Evolutionary conservation across 768 basidiomycete species (phyloP), one percentile per base, ranked within the genome.

Genomic region (Hortiboletus campestris): DNA sequence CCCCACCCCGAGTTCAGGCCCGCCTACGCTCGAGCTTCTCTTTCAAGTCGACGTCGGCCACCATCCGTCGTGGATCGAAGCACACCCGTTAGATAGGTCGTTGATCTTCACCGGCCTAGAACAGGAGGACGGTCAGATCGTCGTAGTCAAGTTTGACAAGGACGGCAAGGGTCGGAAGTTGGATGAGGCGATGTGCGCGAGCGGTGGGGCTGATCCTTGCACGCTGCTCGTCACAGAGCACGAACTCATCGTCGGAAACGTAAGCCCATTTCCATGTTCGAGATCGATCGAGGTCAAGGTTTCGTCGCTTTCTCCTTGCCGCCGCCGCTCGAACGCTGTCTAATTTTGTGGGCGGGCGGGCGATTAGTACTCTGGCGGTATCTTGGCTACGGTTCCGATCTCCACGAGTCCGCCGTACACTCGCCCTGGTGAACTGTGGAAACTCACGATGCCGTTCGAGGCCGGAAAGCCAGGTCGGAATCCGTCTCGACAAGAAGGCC

Each of bases 1-100:
- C 63, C 75, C 83, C 4, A 81, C 68, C 74, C 84, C 41, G 71
- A 34, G 32, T 13, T 79, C 67, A 70, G 41, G 59, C 72, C 73
- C 50, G 79, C 85, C 25, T 70, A 86, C 76, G 22, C 71, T 91
- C 53, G 73, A 72, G 12, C 66, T 81, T 32, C 62, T 73, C 13
- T 78, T 82, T 5, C 59, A 76, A 16, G 63, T 82, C 48, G 65
- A 68, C 10, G 81, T 84, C 35, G 86, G 88, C 28, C 70, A 78
- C 60, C 82, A 83, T 62, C 88, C 91, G 1, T 90, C 89, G 6
- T 94, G 91, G 91, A 77, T 94, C 57, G 80, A 84, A 12, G 72
- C 75, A 8, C 80, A 87, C 63, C 84, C 85, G 0, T 69, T 65
- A 0, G 80, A 86, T 57, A 75, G 72, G 42, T 80, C 82, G 4